phyloP scores from a whole-genome alignment of 371 early-diverging fungal species.

The Syncephalastrum sp. region DNA sequence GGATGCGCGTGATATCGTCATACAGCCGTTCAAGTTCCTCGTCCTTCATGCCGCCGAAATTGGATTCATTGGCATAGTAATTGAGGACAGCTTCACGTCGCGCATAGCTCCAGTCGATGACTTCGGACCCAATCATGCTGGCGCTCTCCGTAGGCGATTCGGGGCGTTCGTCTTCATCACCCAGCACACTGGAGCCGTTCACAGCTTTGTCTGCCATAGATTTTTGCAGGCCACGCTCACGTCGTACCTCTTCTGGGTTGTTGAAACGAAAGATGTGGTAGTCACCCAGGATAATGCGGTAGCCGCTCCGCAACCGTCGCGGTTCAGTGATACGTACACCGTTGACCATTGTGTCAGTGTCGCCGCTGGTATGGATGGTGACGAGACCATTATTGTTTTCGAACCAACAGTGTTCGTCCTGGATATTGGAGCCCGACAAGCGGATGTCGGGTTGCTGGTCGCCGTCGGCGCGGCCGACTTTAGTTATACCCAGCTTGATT shows the following conservation, averaged over 20 bases:
- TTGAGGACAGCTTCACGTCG: constrained; percentile 70
- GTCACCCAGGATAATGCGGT: constrained; percentile 80
- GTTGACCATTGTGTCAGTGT: constrained; percentile 75
- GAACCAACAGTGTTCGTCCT: constrained; percentile 75
- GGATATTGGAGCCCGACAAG: constrained; percentile 71
- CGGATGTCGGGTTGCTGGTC: constrained; percentile 59
- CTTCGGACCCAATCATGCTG: constrained; percentile 30
- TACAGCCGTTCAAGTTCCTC: constrained; percentile 64
- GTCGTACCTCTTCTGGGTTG: constrained; percentile 81
- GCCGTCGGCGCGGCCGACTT: constrained; percentile 63
- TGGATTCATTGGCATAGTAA: constrained; percentile 44
- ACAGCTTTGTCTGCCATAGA: constrained; percentile 2
- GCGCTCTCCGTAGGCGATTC: constrained; percentile 53
- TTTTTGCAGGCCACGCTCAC: constrained; percentile 56
- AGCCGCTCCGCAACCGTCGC: constrained; percentile 68
- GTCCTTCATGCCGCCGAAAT: constrained; percentile 53
- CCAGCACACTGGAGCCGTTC: not conserved
- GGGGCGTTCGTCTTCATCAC: constrained; percentile 44
- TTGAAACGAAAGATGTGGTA: constrained; percentile 85
- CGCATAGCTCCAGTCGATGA: constrained; percentile 85
- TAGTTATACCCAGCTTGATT: constrained; percentile 75
- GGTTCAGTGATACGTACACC: constrained; percentile 67
- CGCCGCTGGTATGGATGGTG: constrained; percentile 62
- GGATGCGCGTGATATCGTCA: constrained; percentile 58
- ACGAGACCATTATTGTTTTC: constrained; percentile 65